Evolutionary conservation across 2,329 filamentous ascomycete genomes (phyloP).

Genomic region (Pseudopithomyces chartarum): DNA sequence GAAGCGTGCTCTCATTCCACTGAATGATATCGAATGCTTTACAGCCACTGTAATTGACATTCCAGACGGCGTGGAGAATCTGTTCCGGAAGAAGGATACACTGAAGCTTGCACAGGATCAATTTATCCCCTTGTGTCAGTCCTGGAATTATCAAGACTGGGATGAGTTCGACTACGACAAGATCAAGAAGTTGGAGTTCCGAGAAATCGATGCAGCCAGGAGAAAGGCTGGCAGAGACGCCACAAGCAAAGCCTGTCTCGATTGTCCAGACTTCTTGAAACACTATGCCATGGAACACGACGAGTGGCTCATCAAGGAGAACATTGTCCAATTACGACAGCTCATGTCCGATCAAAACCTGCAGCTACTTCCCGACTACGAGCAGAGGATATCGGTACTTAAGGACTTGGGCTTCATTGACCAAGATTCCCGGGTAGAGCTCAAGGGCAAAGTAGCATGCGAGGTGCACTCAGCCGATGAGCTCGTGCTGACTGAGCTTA

Average conservation of each 20-base stretch:
- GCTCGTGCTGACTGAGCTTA: conserved; percentile 91
- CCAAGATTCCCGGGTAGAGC: conserved; percentile 80
- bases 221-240: conserved; percentile 65
- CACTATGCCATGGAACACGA: conserved; percentile 97
- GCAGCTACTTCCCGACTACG: conserved; percentile 92
- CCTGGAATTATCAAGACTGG: conserved; percentile 78
- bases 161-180: conserved; percentile 82
- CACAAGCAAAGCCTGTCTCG: conserved; percentile 67
- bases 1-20: conserved; percentile 70
- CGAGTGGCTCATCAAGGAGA: conserved; percentile 94
- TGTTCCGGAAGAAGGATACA: conserved; percentile 59
- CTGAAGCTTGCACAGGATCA: conserved; percentile 68
- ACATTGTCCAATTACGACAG: conserved; percentile 84
- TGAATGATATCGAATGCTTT: conserved; percentile 83
- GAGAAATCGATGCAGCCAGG: conserved; percentile 78
- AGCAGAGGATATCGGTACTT: conserved; percentile 89
- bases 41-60: conserved; percentile 69
- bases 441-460: conserved; percentile 98
- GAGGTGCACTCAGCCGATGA: conserved; percentile 98
- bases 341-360: conserved; percentile 96
- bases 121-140: conserved; percentile 69
- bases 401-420: conserved; percentile 94
- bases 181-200: conserved; percentile 80
- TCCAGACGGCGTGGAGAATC: conserved; percentile 47
- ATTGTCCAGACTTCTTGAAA: conserved; percentile 81